These are phyloP conservation scores for Cercophora scortea DNA, from an alignment of 495 filamentous ascomycete species.

Conservation along the genomic window DNA sequence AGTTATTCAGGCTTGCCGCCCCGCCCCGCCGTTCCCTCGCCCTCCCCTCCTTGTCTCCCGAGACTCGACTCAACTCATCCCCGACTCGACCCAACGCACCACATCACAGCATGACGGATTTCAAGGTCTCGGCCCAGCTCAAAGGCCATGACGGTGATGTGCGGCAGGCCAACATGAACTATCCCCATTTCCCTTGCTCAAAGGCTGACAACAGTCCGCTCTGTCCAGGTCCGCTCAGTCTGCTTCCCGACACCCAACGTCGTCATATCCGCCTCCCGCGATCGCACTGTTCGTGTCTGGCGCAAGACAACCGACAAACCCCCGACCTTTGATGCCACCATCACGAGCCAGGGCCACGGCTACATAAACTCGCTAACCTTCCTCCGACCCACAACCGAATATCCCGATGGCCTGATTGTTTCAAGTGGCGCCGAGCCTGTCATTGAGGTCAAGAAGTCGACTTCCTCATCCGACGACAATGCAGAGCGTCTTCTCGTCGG, in stretches of 20 bases:
- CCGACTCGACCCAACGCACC: not conserved
- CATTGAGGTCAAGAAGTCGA: conserved; percentile 77
- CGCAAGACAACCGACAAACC: conserved; percentile 48
- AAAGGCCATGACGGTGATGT: conserved; percentile 80
- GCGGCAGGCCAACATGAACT: conserved; percentile 19
- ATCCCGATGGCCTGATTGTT: conserved; percentile 73
- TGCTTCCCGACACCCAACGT: conserved; percentile 65
- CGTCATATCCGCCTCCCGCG: conserved; percentile 79
- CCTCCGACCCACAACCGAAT: conserved; percentile 57
- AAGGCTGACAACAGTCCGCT: conserved; percentile 5
- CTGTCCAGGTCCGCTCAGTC: conserved; percentile 74
- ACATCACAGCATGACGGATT: conserved; percentile 39
- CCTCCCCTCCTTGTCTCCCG: not conserved
- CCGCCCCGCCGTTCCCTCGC: not conserved
- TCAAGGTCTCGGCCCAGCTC: conserved; percentile 76
- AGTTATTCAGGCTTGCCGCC: not conserved
- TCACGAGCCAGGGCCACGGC: conserved; percentile 64
- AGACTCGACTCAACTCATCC: not conserved
- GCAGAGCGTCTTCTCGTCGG: conserved; percentile 81
- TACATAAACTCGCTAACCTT: conserved; percentile 85
- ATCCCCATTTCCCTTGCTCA: conserved; percentile 9
- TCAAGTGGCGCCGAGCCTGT: conserved; percentile 86
- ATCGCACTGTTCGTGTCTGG: conserved; percentile 87
- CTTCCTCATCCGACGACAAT: conserved; percentile 53
- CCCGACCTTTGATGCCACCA: conserved; percentile 67